Evolutionary conservation across 2,329 filamentous ascomycete species (phyloP).

Genomic region (Scorias spongiosa): DNA sequence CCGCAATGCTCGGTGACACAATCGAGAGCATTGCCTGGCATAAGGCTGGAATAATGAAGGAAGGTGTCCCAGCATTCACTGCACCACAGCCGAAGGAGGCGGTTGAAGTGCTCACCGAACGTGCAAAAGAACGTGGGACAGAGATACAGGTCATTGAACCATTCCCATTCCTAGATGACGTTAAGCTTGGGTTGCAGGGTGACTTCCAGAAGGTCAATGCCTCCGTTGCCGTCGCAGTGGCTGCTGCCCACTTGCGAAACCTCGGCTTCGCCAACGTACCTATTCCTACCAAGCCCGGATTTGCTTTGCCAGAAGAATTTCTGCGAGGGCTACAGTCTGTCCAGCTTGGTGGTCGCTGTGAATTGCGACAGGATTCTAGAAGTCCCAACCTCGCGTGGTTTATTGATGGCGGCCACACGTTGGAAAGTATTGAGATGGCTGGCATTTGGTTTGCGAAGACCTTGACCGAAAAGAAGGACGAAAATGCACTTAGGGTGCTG

Average conservation of each 20-base stretch:
- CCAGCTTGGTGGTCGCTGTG: conserved; percentile 61
- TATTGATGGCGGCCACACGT: conserved; percentile 77
- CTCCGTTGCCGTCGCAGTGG: conserved; percentile 43
- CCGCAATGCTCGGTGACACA: conserved; percentile 62
- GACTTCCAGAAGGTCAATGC: conserved; percentile 51
- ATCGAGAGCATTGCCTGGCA: conserved; percentile 81
- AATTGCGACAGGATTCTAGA: conserved; percentile 42
- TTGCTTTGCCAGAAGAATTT: conserved; percentile 45
- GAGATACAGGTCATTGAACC: conserved; percentile 33
- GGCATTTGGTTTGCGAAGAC: conserved; percentile 57
- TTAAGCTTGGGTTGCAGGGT: conserved; percentile 44
- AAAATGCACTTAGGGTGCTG: conserved; percentile 38
- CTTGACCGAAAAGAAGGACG: conserved; percentile 3
- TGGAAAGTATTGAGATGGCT: conserved; percentile 64
- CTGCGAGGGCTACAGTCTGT: conserved; percentile 50
- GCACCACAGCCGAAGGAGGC: conserved; percentile 41
- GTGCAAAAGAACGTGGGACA: conserved; percentile 36
- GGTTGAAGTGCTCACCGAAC: conserved; percentile 39
- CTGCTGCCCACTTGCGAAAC: conserved; percentile 40
- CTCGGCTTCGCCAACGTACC: conserved; percentile 28
- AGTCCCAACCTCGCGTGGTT: conserved; percentile 50
- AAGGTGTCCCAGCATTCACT: conserved; percentile 47
- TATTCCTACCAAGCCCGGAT: conserved; percentile 23
- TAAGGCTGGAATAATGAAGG: conserved; percentile 76
- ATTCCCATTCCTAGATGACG: conserved; percentile 31